Evolutionary conservation across 352 stramenopile genomes (phyloP).

Genomic region (Phytophthora brassicae): DNA sequence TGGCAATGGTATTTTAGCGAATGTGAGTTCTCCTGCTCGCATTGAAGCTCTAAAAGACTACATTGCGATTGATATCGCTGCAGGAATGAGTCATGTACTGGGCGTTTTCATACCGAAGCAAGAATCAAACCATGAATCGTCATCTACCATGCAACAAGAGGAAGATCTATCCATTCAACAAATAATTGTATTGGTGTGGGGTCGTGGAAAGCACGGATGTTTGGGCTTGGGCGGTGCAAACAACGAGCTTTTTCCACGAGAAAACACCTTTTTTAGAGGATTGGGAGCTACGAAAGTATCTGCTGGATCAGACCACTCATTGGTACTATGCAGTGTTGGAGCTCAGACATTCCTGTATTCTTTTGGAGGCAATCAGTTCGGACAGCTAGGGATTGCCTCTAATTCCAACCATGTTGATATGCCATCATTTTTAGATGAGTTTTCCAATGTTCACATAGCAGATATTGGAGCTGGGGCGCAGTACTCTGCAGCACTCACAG

Average conservation of each 20-base stretch:
- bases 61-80: constrained; percentile 43
- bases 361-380: constrained; percentile 68
- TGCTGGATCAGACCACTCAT: constrained; percentile 63
- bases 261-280: constrained; percentile 65
- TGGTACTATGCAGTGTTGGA: constrained; percentile 52
- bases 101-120: constrained; percentile 40
- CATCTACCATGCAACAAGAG: neutral
- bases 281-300: constrained; percentile 46
- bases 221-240: constrained; percentile 53
- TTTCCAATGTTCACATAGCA: constrained; percentile 35
- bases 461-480: constrained; percentile 56
- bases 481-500: constrained; percentile 57
- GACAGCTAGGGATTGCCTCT: constrained; percentile 60
- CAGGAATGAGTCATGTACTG: constrained; percentile 53
- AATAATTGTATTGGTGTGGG: constrained; percentile 56
- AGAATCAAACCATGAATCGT: neutral
- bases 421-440: constrained; percentile 61
- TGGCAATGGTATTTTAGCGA: constrained; percentile 30
- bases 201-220: constrained; percentile 38
- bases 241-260: constrained; percentile 31
- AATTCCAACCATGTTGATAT: constrained; percentile 46
- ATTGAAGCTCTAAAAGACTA: constrained; percentile 35
- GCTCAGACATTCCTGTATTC: constrained; percentile 59
- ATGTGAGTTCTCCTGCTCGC: constrained; percentile 22
- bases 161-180: constrained; percentile 23